Conservation (phyloP, 371 early-diverging fungal genomes). For the Paraphysoderma sedebokerense region DNA sequence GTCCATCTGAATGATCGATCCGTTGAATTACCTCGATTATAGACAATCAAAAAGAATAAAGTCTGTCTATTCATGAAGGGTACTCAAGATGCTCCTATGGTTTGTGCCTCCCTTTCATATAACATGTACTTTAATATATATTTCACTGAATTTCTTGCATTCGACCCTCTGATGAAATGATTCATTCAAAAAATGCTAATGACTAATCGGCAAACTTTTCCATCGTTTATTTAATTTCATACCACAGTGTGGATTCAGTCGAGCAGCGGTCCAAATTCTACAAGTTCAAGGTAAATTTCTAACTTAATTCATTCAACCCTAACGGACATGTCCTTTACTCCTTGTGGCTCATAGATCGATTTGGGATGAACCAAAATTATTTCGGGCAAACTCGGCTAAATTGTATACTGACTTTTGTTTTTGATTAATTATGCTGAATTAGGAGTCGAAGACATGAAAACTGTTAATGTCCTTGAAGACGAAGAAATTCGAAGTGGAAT, state of each 20-base stretch:
- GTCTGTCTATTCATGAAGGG: slow-evolving; percentile 92
- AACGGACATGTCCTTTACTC: too few relatives aligned
- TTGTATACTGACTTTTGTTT: too few relatives aligned
- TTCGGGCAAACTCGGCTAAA: too few relatives aligned
- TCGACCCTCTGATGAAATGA: too few relatives aligned
- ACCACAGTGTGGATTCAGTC: slow-evolving; percentile 78
- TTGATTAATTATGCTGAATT: not conserved
- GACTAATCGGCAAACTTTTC: not conserved
- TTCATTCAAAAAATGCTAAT: too few relatives aligned
- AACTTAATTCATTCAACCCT: too few relatives aligned
- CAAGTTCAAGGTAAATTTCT: slow-evolving; percentile 55
- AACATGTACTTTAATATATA: not conserved
- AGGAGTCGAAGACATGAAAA: slow-evolving; percentile 57
- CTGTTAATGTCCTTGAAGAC: slow-evolving; percentile 78
- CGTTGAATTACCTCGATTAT: too few relatives aligned
- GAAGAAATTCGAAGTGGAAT: slow-evolving; percentile 75
- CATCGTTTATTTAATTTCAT: not conserved
- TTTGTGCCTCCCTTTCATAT: slow-evolving; percentile 7
- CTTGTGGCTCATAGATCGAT: too few relatives aligned
- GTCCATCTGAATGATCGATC: too few relatives aligned
- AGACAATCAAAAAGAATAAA: slow-evolving; percentile 49
- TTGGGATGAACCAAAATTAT: too few relatives aligned
- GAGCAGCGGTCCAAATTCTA: slow-evolving; percentile 79
- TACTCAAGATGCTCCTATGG: slow-evolving; percentile 70
- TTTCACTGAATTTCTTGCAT: too few relatives aligned